phyloP scores from a whole-genome alignment of 2,329 filamentous ascomycete species.

The Fusarium heterosporum region DNA sequence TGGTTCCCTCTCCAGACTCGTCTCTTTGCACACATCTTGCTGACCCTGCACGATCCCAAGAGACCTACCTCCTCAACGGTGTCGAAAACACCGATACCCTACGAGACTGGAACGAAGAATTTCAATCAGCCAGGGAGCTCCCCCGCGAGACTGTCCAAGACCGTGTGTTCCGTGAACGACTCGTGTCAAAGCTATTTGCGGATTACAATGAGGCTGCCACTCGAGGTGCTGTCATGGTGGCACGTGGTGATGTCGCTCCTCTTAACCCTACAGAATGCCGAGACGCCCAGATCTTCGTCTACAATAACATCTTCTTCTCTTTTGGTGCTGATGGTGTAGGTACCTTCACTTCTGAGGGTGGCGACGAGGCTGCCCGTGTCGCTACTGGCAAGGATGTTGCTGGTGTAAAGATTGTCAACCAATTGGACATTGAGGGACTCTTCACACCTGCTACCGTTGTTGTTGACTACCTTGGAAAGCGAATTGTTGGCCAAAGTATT shows the following conservation, averaged over 20 bases:
- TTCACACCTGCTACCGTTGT: conserved; percentile 97
- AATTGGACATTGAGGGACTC: conserved; percentile 92
- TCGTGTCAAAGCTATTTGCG: conserved; percentile 95
- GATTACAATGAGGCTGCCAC: conserved; percentile 98
- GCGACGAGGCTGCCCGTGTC: conserved; percentile 94
- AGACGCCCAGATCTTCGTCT: conserved; percentile 98
- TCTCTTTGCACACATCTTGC: conserved; percentile 77
- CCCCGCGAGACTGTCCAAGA: conserved; percentile 95
- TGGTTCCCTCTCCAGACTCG: conserved; percentile 77
- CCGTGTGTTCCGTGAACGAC: conserved; percentile 91
- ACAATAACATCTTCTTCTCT: conserved; percentile 99
- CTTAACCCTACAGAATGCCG: conserved; percentile 92
- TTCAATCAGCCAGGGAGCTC: conserved; percentile 94
- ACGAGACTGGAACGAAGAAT: conserved; percentile 98
- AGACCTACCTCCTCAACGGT: conserved; percentile 89
- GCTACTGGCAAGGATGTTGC: conserved; percentile 97
- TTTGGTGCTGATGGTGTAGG: conserved; percentile 98
- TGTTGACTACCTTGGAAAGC: conserved; percentile 96
- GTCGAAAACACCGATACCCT: conserved; percentile 94
- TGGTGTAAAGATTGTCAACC: conserved; percentile 94
- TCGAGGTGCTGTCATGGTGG: conserved; percentile 90
- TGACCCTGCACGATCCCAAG: conserved; percentile 90
- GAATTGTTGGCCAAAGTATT: conserved; percentile 96
- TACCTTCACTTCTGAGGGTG: conserved; percentile 95
- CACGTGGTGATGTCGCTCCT: conserved; percentile 89